Evolutionary conservation across 169 alveolate genomes (phyloP).

Genomic region (Plasmodium sp.): DNA sequence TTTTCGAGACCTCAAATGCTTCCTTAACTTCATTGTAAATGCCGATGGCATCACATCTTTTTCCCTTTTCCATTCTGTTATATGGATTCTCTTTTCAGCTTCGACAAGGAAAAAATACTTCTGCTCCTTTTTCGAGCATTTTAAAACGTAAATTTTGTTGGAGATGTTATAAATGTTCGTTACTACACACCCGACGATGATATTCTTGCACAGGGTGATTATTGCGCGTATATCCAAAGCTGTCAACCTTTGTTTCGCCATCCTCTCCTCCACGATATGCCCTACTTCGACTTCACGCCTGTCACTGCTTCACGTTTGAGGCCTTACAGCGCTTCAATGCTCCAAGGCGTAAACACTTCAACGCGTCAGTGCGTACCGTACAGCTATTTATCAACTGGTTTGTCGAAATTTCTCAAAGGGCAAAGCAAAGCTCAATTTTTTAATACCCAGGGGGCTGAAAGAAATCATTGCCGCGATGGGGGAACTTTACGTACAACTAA

Average conservation of each 20-base stretch:
- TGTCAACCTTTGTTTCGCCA: conserved; percentile 84
- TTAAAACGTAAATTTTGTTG: conserved; percentile 80
- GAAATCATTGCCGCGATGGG: neutral
- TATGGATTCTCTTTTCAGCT: conserved; percentile 83
- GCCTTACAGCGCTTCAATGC: neutral
- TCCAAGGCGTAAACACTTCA: neutral
- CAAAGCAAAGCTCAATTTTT: neutral
- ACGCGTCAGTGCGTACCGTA: neutral
- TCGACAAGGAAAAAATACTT: conserved; percentile 81
- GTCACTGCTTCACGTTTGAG: neutral
- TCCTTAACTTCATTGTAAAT: conserved; percentile 84
- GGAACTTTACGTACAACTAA: neutral
- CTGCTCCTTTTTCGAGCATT: conserved; percentile 83
- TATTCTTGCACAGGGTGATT: conserved; percentile 74
- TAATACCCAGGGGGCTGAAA: neutral
- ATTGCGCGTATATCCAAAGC: conserved; percentile 84
- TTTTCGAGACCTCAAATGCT: conserved; percentile 81
- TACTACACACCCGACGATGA: conserved; percentile 75
- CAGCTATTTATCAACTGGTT: neutral
- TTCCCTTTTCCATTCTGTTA: conserved; percentile 81
- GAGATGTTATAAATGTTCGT: conserved; percentile 84
- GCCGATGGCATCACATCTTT: conserved; percentile 84
- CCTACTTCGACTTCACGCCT: neutral
- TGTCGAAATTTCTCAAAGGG: neutral
- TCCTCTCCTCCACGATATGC: neutral